Percentiles rank a stretch among this genome's conserved stretches.
Conservation (phyloP, 768 basidiomycete genomes). For the Tylopilus sp. region DNA sequence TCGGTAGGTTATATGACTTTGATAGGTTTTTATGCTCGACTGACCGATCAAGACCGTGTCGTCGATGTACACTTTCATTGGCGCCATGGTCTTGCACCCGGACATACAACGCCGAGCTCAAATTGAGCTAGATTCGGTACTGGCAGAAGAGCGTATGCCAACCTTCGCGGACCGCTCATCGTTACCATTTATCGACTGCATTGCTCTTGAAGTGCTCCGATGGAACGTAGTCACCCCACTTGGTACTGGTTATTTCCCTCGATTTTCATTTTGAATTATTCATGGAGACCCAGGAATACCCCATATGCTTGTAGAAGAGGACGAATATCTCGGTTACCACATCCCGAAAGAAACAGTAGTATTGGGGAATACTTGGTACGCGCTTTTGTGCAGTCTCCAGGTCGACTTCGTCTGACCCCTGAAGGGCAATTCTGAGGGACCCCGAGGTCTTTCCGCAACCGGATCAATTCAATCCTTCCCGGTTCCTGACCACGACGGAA, state of each 20-base stretch:
- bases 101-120: conserved; percentile 13
- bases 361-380: background rate
- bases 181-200: conserved; percentile 13
- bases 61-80: conserved; percentile 6
- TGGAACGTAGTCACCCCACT: conserved; percentile 13
- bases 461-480: conserved; percentile 17
- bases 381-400: conserved; percentile 4
- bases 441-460: conserved; percentile 19
- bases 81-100: conserved; percentile 12
- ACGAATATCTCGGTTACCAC: conserved; percentile 24
- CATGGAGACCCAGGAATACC: conserved; percentile 27
- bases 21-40: background rate
- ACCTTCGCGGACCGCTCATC: conserved; percentile 12
- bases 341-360: background rate
- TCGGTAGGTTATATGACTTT: background rate
- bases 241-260: background rate
- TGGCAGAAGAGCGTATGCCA: conserved; percentile 9
- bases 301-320: conserved; percentile 34
- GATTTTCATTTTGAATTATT: background rate
- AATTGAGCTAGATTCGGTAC: conserved; percentile 10
- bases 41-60: conserved; percentile 4
- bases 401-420: background rate
- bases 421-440: conserved; percentile 22
- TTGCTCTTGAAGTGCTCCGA: conserved; percentile 11
- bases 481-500: conserved; percentile 8